phyloP scores from a whole-genome alignment of 2,329 filamentous ascomycete genomes.

The Nemania sp. region DNA sequence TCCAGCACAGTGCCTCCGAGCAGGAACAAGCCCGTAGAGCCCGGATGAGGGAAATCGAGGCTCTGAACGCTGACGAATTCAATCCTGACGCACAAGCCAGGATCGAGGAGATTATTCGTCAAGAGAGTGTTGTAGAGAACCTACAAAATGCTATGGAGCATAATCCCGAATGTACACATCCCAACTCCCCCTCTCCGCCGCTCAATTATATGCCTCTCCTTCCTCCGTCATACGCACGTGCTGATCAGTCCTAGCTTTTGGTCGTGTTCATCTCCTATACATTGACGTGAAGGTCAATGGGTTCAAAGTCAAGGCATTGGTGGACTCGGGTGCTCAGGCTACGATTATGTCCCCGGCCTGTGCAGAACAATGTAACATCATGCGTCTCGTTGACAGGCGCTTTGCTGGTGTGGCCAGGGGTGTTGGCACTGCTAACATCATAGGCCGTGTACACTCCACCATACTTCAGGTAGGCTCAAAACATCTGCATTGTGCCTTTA shows the following conservation, averaged over 20 bases:
- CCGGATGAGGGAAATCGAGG: constrained; percentile 79
- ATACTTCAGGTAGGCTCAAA: constrained; percentile 90
- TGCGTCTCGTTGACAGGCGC: constrained; percentile 89
- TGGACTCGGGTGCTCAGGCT: constrained; percentile 95
- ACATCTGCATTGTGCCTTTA: constrained; percentile 92
- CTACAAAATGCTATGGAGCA: constrained; percentile 95
- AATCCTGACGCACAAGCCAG: constrained; percentile 87
- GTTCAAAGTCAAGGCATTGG: constrained; percentile 88
- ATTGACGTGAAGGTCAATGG: constrained; percentile 95
- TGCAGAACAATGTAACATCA: constrained; percentile 90
- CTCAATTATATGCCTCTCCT: constrained; percentile 17
- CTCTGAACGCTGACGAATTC: constrained; percentile 91
- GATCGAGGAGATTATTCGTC: constrained; percentile 96
- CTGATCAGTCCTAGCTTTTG: constrained; percentile 70
- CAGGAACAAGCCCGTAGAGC: constrained; percentile 74
- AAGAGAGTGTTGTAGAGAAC: constrained; percentile 93
- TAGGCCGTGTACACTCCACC: constrained; percentile 92
- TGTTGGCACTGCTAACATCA: constrained; percentile 91
- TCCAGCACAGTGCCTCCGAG: constrained; percentile 67
- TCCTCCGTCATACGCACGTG: constrained; percentile 4
- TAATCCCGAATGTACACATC: constrained; percentile 84
- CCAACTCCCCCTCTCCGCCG: neutral
- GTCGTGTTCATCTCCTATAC: constrained; percentile 93
- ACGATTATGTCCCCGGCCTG: constrained; percentile 98
- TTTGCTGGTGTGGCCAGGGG: constrained; percentile 91